Evolutionary conservation across 1,284 basidiomycete genomes (phyloP).

Genomic region (Xerocomus nothofagi): DNA sequence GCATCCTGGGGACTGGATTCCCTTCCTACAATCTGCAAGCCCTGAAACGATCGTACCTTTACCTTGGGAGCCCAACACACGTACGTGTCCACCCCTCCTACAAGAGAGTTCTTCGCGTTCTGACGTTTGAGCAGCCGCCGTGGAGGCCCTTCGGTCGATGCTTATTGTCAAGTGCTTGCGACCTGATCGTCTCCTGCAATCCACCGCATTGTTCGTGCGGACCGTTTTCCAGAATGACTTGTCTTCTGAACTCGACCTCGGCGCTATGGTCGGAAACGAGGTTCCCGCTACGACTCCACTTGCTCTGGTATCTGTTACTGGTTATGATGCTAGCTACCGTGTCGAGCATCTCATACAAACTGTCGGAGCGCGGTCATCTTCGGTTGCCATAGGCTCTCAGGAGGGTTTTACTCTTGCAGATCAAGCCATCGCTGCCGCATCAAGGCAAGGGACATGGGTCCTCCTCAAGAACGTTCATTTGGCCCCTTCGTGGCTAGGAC

Average conservation of each 20-base stretch:
- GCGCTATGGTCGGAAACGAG: constrained; percentile 75
- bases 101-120: constrained; percentile 1
- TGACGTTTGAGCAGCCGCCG: constrained; percentile 51
- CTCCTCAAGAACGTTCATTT: constrained; percentile 95
- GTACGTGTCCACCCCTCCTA: constrained; percentile 46
- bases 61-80: constrained; percentile 73
- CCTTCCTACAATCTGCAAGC: constrained; percentile 67
- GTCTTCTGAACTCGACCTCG: constrained; percentile 75
- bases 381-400: constrained; percentile 97
- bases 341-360: constrained; percentile 87
- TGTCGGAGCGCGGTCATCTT: constrained; percentile 72
- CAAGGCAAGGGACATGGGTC: constrained; percentile 91
- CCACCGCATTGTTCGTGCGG: constrained; percentile 73
- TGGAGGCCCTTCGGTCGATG: constrained; percentile 73
- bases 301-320: constrained; percentile 89
- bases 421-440: constrained; percentile 88
- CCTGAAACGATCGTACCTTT: constrained; percentile 78
- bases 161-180: constrained; percentile 87
- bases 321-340: constrained; percentile 96
- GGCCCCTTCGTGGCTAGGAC: constrained; percentile 90
- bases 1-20: constrained; percentile 71
- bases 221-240: constrained; percentile 80
- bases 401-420: constrained; percentile 95
- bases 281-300: constrained; percentile 80
- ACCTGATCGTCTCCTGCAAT: constrained; percentile 85